Base-by-base conservation (phyloP, 257 asterid genomes). In the Nicotiana undulata region DNA sequence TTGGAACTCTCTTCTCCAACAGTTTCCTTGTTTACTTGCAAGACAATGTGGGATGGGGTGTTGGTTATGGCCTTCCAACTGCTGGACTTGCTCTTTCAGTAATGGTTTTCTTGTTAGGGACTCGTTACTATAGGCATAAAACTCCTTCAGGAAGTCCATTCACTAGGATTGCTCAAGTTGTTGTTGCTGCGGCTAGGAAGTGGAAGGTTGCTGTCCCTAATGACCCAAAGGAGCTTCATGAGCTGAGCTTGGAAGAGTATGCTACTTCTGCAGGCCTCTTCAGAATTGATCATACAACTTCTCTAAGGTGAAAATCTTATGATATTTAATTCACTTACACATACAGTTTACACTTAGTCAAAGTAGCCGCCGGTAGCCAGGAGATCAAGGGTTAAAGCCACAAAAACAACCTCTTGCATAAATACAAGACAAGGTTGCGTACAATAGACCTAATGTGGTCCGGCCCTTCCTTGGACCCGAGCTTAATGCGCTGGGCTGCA, bases 1-100 rank as follows among this genome's bases (percentile, higher is more conserved):
- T 89, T 9, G 97, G 97, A 3, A 89, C 91, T 26, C 90, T 92
- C 10, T 87, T 92, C 82, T 85, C 93, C 77, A 89, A 90, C 82
- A 89, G 88, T 26, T 87, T 90, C 65, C 87, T 92, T 1, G 75
- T 92, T 51, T 92, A 92, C 87, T 84, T 90, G 26, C 94, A 92
- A 79, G 93, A 90, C 75, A 84, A 53, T 17, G 91, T 86, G 3
- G 92, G 94, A 0, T 88, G 93, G 94, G 65, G 85, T 2, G 17
- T 88, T 5, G 97, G 97, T 74, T 92, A 92, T 65, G 87, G 84
- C 79, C 84, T 92, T 58, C 93, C 97, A 1, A 87, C 93, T 1
- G 64, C 59, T 0, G 93, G 91, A 26, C 91, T 92, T 2, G 90
- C 82, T 9, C 34, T 90, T 0, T 87, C 94, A 4, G 84, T 92